These are phyloP conservation scores for Umbilicus rupestris DNA, from an alignment of 164 flowering plant genomes.

Conservation along the genomic window DNA sequence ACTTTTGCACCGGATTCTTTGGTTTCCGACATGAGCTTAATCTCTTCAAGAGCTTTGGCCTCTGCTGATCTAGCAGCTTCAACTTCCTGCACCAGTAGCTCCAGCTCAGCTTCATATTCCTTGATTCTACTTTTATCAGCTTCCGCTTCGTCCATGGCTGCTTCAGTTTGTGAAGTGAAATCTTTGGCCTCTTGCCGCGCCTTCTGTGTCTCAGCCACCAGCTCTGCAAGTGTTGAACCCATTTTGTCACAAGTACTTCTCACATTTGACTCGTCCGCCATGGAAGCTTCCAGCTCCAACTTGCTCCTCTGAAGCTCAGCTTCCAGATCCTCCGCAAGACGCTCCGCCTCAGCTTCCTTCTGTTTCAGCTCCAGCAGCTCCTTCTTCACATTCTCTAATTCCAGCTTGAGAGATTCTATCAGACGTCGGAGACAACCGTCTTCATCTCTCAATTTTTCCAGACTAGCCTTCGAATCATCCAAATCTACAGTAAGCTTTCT, in stretches of 20 bases:
- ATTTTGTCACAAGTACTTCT: conserved; percentile 62
- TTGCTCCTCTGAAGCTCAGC: conserved; percentile 59
- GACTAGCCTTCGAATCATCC: conserved; percentile 65
- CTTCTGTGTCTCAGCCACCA: conserved; percentile 46
- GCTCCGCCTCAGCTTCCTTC: conserved; percentile 76
- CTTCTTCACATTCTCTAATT: conserved; percentile 61
- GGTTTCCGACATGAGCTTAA: conserved; percentile 51
- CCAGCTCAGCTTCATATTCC: conserved; percentile 55
- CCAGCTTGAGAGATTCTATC: conserved; percentile 62
- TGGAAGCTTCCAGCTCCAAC: conserved; percentile 61
- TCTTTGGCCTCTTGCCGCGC: conserved; percentile 52
- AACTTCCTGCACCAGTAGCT: conserved; percentile 51
- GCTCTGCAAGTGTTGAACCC: conserved; percentile 46
- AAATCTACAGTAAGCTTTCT: conserved; percentile 53
- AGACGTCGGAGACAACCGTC: conserved; percentile 41
- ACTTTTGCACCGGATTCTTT: conserved; percentile 59
- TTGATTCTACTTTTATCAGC: conserved; percentile 32
- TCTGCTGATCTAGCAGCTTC: conserved; percentile 83
- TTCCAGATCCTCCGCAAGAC: conserved; percentile 61
- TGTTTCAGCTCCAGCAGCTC: conserved; percentile 68
- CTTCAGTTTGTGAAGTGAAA: conserved; percentile 51
- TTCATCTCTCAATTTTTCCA: conserved; percentile 74
- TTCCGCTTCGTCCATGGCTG: conserved; percentile 54
- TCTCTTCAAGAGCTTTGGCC: conserved; percentile 47
- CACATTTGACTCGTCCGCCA: conserved; percentile 44